phyloP scores from a whole-genome alignment of 192 early-diverging fungal species.

The Diversispora eburnea region DNA sequence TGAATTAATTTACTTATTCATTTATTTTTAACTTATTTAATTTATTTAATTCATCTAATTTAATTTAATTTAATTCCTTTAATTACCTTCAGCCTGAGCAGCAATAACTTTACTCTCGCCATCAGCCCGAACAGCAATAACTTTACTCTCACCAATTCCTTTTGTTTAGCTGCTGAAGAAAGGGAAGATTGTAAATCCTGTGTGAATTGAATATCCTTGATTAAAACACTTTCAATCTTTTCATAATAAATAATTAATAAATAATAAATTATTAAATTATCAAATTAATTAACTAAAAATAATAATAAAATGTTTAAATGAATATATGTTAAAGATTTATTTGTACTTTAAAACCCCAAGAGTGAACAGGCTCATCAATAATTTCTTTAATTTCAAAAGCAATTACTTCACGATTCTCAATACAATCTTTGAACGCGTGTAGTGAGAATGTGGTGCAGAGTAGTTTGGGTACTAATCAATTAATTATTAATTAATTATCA shows the following conservation, averaged over 20 bases:
- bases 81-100: constrained; percentile 64
- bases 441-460: constrained; percentile 79
- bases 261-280: not conserved
- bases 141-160: constrained; percentile 90
- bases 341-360: constrained; percentile 76
- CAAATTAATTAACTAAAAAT: not conserved
- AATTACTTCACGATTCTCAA: constrained; percentile 87
- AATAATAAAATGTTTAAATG: not conserved
- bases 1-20: not conserved
- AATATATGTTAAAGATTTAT: not conserved
- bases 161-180: constrained; percentile 82
- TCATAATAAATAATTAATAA: not conserved
- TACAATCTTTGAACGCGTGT: constrained; percentile 77
- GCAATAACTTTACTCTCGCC: constrained; percentile 89
- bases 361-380: constrained; percentile 70
- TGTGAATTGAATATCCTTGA: constrained; percentile 81
- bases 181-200: constrained; percentile 77
- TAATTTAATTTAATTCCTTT: not conserved
- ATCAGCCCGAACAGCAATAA: too few species aligned
- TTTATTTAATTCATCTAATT: too few species aligned
- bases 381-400: constrained; percentile 81
- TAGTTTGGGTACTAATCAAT: constrained; percentile 71
- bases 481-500: not conserved
- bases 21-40: not conserved
- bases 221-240: constrained; percentile 69